A percentile compares a stretch with the other conserved stretches of the same genome.
Evolutionary conservation across 306 rosid species (phyloP).

Genomic region (Acacia melanoxylon): DNA sequence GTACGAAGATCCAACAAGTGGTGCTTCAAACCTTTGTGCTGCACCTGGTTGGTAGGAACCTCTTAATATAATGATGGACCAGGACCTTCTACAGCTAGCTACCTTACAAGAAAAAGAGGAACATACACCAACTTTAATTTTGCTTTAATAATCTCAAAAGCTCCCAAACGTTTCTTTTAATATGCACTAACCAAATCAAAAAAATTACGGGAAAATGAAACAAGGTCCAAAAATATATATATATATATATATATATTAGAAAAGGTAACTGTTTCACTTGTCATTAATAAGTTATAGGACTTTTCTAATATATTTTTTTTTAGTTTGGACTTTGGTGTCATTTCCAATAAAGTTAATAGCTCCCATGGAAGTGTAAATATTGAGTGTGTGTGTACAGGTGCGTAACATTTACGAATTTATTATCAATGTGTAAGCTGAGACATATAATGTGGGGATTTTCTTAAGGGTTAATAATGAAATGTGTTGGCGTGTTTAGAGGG

Average conservation of each 20-base stretch:
- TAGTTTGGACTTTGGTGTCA: too few species aligned
- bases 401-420: too few species aligned
- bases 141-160: not conserved
- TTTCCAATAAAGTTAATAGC: too few species aligned
- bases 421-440: too few species aligned
- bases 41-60: conserved; percentile 21
- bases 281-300: too few species aligned
- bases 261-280: too few species aligned
- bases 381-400: too few species aligned
- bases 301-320: too few species aligned
- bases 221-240: too few species aligned
- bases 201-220: not conserved
- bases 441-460: not conserved
- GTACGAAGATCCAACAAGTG: not conserved
- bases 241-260: too few species aligned
- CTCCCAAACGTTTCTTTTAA: not conserved
- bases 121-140: conserved; percentile 21
- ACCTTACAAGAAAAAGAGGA: conserved; percentile 26
- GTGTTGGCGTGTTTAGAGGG: not conserved
- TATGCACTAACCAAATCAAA: conserved; percentile 27
- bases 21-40: not conserved
- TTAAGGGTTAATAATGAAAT: not conserved
- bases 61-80: not conserved
- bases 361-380: too few species aligned
- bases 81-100: conserved; percentile 24